A percentile compares a stretch with the other conserved stretches of the same genome.
Conservation (phyloP, 2,329 filamentous ascomycete genomes). For the Scedosporium apiospermum region DNA sequence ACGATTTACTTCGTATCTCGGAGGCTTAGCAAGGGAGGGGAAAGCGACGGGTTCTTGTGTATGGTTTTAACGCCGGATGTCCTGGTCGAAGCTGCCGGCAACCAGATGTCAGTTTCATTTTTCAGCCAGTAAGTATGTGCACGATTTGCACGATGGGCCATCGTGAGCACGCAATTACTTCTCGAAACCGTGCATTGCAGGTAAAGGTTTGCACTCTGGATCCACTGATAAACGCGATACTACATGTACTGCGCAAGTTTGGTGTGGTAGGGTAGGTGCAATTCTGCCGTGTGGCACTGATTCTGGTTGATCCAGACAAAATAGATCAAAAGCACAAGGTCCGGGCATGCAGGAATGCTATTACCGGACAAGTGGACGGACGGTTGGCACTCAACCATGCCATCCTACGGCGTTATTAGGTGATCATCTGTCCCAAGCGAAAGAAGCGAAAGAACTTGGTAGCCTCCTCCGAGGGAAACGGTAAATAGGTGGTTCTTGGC, state of each 20-base stretch:
- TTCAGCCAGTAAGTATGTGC: neutral
- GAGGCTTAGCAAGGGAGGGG: neutral
- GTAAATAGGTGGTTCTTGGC: neutral
- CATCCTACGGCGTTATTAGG: neutral
- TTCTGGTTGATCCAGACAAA: neutral
- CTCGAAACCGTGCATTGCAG: neutral
- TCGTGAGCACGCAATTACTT: neutral
- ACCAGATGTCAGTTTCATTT: neutral
- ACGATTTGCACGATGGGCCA: neutral
- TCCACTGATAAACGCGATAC: neutral
- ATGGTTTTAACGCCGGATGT: neutral
- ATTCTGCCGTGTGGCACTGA: neutral
- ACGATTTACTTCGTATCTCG: neutral
- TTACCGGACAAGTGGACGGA: neutral
- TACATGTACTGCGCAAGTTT: neutral
- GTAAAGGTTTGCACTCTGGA: neutral
- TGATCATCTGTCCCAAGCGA: conserved; percentile 2
- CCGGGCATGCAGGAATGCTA: neutral
- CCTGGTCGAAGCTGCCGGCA: neutral
- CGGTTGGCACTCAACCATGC: neutral
- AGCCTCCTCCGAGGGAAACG: neutral
- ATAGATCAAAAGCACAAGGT: neutral
- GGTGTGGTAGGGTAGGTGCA: neutral
- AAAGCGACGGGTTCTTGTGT: neutral
- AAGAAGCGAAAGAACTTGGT: neutral